These are phyloP conservation scores for Colletotrichum echinochloae DNA, from an alignment of 2,329 filamentous ascomycete species.

Conservation along the genomic window DNA sequence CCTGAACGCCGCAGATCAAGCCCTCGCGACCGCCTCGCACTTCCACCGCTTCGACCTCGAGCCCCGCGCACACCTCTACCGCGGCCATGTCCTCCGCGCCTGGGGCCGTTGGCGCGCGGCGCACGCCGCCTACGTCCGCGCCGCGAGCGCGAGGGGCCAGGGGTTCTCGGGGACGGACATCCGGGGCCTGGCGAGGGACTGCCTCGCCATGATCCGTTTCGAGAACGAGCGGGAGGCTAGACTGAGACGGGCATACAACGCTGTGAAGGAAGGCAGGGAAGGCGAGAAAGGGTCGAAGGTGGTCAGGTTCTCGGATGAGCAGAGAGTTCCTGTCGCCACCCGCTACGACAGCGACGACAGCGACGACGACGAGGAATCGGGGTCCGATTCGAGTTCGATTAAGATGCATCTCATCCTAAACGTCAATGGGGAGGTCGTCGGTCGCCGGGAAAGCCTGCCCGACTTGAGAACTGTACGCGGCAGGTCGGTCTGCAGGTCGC, in stretches of 20 bases:
- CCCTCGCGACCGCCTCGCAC: slow-evolving; percentile 38
- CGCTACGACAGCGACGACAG: background rate
- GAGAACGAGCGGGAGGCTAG: slow-evolving; percentile 3
- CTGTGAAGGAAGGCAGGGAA: background rate
- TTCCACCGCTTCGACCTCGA: slow-evolving; percentile 39
- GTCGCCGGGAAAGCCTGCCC: slow-evolving; percentile 31
- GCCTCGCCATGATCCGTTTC: slow-evolving; percentile 27
- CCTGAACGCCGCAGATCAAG: slow-evolving; percentile 42
- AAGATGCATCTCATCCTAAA: slow-evolving; percentile 24
- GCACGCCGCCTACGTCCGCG: slow-evolving; percentile 42
- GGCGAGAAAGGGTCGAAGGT: slow-evolving; percentile 3
- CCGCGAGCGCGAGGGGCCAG: slow-evolving; percentile 37
- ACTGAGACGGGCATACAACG: background rate
- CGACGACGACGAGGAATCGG: background rate
- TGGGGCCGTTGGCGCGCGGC: slow-evolving; percentile 44
- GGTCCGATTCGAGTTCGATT: background rate
- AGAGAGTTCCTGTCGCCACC: background rate
- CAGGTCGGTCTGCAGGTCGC: slow-evolving; percentile 23
- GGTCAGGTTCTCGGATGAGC: slow-evolving; percentile 20
- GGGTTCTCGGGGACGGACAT: slow-evolving; percentile 31
- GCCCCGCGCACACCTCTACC: slow-evolving; percentile 43
- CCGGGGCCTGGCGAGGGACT: slow-evolving; percentile 31
- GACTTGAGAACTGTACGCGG: slow-evolving; percentile 33
- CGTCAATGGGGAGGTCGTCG: slow-evolving; percentile 25
- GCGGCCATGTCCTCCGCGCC: slow-evolving; percentile 44